A percentile compares a stretch with the other conserved stretches of the same genome.
phyloP scores from a whole-genome alignment of 108 stramenopile species.

The Cylindrotheca closterium region DNA sequence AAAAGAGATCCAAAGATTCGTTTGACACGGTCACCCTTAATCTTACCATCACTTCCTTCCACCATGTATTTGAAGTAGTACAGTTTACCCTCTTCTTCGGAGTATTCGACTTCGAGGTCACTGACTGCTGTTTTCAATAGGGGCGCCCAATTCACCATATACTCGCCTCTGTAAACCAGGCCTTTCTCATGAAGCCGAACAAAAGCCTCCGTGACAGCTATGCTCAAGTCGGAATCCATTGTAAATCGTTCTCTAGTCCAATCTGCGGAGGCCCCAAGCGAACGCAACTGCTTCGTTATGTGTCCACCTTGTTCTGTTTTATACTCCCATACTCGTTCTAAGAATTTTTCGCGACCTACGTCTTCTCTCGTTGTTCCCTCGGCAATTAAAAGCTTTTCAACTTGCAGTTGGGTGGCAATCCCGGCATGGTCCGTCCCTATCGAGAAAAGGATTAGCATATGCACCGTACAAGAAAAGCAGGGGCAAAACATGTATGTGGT shows the following conservation, averaged over 20 bases:
- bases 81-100: conserved; percentile 91
- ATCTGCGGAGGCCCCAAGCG: conserved; percentile 96
- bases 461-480: background rate
- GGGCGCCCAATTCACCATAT: conserved; percentile 99
- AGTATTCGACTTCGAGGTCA: conserved; percentile 95
- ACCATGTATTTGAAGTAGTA: conserved; percentile 96
- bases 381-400: conserved; percentile 81
- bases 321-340: conserved; percentile 88
- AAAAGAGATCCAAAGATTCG: background rate
- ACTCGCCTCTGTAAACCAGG: conserved; percentile 91
- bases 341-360: conserved; percentile 90
- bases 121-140: conserved; percentile 95
- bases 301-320: conserved; percentile 95
- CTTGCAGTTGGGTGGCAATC: conserved; percentile 98
- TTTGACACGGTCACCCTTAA: background rate
- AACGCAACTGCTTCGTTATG: conserved; percentile 92
- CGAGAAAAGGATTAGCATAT: background rate
- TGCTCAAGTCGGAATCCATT: conserved; percentile 84
- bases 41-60: conserved; percentile 66
- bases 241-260: conserved; percentile 98
- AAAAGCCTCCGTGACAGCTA: conserved; percentile 96
- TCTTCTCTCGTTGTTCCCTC: conserved; percentile 85
- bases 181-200: conserved; percentile 93
- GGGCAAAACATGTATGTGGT: too few relatives aligned
- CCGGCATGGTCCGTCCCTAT: conserved; percentile 98